Conservation (phyloP, 176 grass and related monocot species). For the Secale cereale region DNA sequence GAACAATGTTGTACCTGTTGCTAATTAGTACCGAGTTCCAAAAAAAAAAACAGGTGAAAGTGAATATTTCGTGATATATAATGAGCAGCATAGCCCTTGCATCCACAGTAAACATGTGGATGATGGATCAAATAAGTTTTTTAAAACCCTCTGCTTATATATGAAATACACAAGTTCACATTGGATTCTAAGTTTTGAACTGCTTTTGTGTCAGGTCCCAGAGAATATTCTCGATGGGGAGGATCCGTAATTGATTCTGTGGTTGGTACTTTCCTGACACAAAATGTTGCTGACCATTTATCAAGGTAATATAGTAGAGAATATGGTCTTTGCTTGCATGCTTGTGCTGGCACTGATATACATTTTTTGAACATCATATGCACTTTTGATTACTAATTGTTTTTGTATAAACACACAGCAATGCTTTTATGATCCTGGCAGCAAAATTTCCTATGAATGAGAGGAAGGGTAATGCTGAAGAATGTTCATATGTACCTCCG, state of each 20-base stretch:
- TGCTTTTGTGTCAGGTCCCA: slow-evolving; percentile 35
- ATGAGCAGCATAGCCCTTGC: background rate
- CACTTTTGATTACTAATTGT: background rate
- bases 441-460: slow-evolving; percentile 41
- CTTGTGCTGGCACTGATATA: background rate
- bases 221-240: slow-evolving; percentile 45
- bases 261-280: slow-evolving; percentile 51
- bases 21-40: background rate
- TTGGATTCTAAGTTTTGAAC: slow-evolving; percentile 25
- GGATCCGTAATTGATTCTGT: slow-evolving; percentile 50
- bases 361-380: background rate
- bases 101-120: slow-evolving; percentile 2
- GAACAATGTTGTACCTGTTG: background rate
- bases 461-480: slow-evolving; percentile 9
- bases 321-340: slow-evolving; percentile 12
- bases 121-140: background rate
- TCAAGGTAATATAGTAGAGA: slow-evolving; percentile 38
- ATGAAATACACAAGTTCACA: slow-evolving; percentile 1
- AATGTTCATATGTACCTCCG: background rate
- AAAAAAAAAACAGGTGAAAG: background rate
- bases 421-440: slow-evolving; percentile 43
- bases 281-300: slow-evolving; percentile 50
- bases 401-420: slow-evolving; percentile 14
- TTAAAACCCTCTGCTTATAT: background rate
- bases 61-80: background rate